These are phyloP conservation scores for Triticum monococcum DNA, from an alignment of 176 grass and related monocot genomes.

Conservation along the genomic window DNA sequence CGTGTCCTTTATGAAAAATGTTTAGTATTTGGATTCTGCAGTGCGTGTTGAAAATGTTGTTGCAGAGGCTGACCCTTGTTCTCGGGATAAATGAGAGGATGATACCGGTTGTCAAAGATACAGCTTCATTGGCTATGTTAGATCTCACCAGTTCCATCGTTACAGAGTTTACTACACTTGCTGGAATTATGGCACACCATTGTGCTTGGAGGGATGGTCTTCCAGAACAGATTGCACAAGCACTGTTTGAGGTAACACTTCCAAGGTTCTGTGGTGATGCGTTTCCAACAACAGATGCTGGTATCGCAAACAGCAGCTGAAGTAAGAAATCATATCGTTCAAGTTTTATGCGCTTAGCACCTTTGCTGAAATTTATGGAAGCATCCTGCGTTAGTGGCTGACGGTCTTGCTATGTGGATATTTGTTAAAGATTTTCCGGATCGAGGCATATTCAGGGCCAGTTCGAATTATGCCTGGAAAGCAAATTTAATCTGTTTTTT, in stretches of 20 bases:
- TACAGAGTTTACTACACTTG: too few species aligned
- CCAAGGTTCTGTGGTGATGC: slow-evolving; percentile 81
- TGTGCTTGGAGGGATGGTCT: slow-evolving; percentile 81
- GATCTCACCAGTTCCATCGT: too few species aligned
- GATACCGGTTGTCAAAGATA: slow-evolving; percentile 14
- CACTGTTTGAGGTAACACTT: slow-evolving; percentile 76
- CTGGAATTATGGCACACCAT: slow-evolving; percentile 71
- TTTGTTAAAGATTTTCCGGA: slow-evolving; percentile 54
- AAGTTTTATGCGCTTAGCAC: neutral
- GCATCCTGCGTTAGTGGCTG: neutral
- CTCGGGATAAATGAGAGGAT: slow-evolving; percentile 56
- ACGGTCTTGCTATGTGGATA: neutral
- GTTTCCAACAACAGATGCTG: slow-evolving; percentile 88
- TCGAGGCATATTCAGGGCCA: slow-evolving; percentile 77
- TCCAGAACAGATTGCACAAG: slow-evolving; percentile 84
- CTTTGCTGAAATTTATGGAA: neutral
- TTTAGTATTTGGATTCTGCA: too few species aligned
- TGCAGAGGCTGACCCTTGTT: slow-evolving; percentile 47
- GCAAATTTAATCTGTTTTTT: slow-evolving; percentile 37
- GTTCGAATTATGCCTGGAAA: slow-evolving; percentile 83
- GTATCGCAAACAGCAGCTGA: slow-evolving; percentile 70
- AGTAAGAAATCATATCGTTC: slow-evolving; percentile 43
- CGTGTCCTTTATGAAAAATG: too few species aligned
- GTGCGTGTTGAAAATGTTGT: slow-evolving; percentile 59
- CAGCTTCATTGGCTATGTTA: too few species aligned